These are phyloP conservation scores for Schizochytrium sp. DNA, from an alignment of 108 stramenopile species.

Conservation along the genomic window DNA sequence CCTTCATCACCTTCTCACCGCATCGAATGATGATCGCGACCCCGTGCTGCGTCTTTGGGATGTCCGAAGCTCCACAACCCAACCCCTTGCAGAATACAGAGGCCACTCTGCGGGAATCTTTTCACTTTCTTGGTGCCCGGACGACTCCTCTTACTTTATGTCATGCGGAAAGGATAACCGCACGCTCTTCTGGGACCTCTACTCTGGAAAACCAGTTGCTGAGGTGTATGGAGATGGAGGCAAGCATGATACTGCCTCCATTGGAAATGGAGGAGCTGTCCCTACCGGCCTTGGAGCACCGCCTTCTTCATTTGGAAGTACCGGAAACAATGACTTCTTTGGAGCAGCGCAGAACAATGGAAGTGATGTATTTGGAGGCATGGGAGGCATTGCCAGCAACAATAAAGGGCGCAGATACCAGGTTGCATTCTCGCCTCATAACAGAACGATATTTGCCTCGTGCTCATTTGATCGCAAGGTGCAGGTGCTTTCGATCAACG, in stretches of 20 bases:
- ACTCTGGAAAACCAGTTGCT: conserved; percentile 83
- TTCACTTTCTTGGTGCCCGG: conserved; percentile 93
- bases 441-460: conserved; percentile 88
- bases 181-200: conserved; percentile 95
- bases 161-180: conserved; percentile 92
- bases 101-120: conserved; percentile 92
- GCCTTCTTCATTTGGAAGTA: neutral
- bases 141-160: conserved; percentile 85
- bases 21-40: conserved; percentile 87
- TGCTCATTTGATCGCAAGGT: conserved; percentile 95
- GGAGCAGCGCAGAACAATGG: neutral
- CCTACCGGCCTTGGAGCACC: conserved; percentile 61
- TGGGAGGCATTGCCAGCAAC: conserved; percentile 10
- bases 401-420: conserved; percentile 75
- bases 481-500: conserved; percentile 86
- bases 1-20: conserved; percentile 88
- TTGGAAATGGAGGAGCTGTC: conserved; percentile 69
- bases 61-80: conserved; percentile 88
- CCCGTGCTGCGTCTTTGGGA: conserved; percentile 95
- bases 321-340: neutral
- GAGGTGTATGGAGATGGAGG: conserved; percentile 76
- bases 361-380: conserved; percentile 32
- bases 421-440: conserved; percentile 89
- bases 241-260: neutral
- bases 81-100: conserved; percentile 86